Evolutionary conservation across 495 filamentous ascomycete species (phyloP).

Genomic region (Lasiosphaeriaceae sp.): DNA sequence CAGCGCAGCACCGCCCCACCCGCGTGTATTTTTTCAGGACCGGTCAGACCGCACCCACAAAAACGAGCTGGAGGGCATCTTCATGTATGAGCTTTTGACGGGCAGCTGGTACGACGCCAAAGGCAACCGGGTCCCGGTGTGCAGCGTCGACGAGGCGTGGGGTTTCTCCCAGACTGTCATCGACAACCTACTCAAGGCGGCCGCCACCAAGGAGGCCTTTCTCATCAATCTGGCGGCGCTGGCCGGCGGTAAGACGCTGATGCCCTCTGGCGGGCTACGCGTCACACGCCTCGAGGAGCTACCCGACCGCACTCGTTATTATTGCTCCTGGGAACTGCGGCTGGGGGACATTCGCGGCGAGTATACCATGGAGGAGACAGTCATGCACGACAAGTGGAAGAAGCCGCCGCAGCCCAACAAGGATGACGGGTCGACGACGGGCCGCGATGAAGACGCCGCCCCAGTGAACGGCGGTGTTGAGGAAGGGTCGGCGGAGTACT

Average conservation of each 20-base stretch:
- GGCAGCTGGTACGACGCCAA: slow-evolving; percentile 41
- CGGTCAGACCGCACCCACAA: slow-evolving; percentile 44
- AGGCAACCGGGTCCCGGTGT: slow-evolving; percentile 30
- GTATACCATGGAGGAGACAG: slow-evolving; percentile 47
- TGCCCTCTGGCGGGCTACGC: slow-evolving; percentile 29
- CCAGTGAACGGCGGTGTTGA: background rate
- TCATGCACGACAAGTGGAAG: slow-evolving; percentile 36
- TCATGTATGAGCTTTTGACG: slow-evolving; percentile 38
- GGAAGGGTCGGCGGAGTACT: slow-evolving; percentile 3
- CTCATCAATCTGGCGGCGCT: slow-evolving; percentile 51
- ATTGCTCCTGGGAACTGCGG: slow-evolving; percentile 43
- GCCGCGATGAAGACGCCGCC: background rate
- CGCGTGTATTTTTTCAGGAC: slow-evolving; percentile 20
- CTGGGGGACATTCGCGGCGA: slow-evolving; percentile 40
- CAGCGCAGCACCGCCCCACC: background rate
- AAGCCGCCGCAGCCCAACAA: slow-evolving; percentile 4
- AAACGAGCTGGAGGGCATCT: slow-evolving; percentile 42
- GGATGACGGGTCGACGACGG: background rate
- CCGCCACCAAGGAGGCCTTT: slow-evolving; percentile 43
- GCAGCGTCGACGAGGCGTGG: slow-evolving; percentile 43
- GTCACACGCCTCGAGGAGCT: slow-evolving; percentile 37
- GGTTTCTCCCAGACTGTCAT: slow-evolving; percentile 43
- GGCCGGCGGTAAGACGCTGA: slow-evolving; percentile 42
- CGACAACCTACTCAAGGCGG: slow-evolving; percentile 38
- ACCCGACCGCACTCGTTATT: slow-evolving; percentile 35